Conservation (phyloP, 331 rosid species). For the Dryas integrifolia region DNA sequence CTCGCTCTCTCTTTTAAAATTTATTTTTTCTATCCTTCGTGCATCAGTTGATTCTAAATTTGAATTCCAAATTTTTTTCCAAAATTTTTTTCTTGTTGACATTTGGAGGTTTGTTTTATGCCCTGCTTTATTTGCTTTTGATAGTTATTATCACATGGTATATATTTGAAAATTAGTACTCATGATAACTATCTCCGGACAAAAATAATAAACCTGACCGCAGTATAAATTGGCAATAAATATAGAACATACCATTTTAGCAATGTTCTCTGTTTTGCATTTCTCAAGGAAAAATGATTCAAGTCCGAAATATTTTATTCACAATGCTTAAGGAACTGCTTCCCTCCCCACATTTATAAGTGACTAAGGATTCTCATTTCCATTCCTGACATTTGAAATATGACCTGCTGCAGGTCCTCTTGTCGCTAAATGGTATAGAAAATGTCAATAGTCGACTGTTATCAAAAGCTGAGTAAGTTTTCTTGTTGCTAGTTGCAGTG, state of each 20-base stretch:
- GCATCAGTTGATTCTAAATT: not conserved
- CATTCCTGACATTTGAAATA: not conserved
- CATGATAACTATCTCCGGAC: not conserved
- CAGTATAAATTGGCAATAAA: not conserved
- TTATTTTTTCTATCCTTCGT: too few species aligned
- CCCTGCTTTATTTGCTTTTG: not conserved
- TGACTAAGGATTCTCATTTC: not conserved
- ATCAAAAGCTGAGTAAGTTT: constrained; percentile 78
- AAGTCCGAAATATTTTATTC: not conserved
- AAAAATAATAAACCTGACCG: not conserved
- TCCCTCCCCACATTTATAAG: constrained; percentile 1
- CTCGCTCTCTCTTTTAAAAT: not conserved
- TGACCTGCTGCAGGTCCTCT: constrained; percentile 57
- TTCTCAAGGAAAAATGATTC: not conserved
- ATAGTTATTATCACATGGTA: not conserved
- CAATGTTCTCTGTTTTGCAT: not conserved
- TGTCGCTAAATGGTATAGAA: constrained; percentile 66
- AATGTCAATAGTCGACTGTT: constrained; percentile 51
- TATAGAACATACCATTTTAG: not conserved
- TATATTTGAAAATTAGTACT: not conserved
- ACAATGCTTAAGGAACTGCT: not conserved
- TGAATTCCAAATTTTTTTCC: not conserved
- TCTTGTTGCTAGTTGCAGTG: constrained; percentile 19
- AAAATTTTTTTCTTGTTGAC: not conserved
- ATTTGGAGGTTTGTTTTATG: not conserved